These are phyloP conservation scores for Starmerella scarabaei DNA, from an alignment of 805 yeast genomes.

Conservation along the genomic window DNA sequence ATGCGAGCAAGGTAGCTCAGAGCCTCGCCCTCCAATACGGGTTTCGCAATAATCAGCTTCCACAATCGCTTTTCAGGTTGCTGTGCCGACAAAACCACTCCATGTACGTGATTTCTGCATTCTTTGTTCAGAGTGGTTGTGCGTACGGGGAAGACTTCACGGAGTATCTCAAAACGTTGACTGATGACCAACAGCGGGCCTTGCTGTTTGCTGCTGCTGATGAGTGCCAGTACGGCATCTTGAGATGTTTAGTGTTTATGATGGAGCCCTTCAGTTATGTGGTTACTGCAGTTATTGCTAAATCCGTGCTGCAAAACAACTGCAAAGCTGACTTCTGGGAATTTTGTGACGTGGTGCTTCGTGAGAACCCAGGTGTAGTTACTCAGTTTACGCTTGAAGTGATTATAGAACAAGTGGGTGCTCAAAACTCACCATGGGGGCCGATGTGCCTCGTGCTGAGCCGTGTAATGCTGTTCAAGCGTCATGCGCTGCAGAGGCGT, in stretches of 20 bases:
- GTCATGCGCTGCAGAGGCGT: constrained; percentile 57
- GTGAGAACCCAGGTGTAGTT: constrained; percentile 44
- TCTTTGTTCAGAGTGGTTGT: constrained; percentile 9
- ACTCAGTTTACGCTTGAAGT: constrained; percentile 56
- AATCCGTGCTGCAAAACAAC: neutral
- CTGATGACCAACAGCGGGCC: constrained; percentile 1
- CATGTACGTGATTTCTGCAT: constrained; percentile 15
- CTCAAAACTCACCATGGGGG: neutral
- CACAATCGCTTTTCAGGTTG: constrained; percentile 4
- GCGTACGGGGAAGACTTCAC: constrained; percentile 5
- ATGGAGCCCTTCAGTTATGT: neutral
- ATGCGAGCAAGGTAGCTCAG: neutral
- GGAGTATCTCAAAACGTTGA: constrained; percentile 8
- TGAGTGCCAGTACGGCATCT: constrained; percentile 6
- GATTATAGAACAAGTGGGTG: constrained; percentile 32
- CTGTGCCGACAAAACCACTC: constrained; percentile 4
- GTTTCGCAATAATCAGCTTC: neutral
- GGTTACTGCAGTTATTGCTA: constrained; percentile 1
- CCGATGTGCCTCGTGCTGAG: constrained; percentile 36
- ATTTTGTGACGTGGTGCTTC: constrained; percentile 33
- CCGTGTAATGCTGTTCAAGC: constrained; percentile 48
- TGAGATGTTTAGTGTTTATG: constrained; percentile 2
- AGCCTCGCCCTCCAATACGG: constrained; percentile 1
- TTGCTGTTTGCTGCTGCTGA: constrained; percentile 6
- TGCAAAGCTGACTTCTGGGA: constrained; percentile 18